These are phyloP conservation scores for Tulasnella sp. DNA, from an alignment of 768 basidiomycete genomes.

Conservation along the genomic window DNA sequence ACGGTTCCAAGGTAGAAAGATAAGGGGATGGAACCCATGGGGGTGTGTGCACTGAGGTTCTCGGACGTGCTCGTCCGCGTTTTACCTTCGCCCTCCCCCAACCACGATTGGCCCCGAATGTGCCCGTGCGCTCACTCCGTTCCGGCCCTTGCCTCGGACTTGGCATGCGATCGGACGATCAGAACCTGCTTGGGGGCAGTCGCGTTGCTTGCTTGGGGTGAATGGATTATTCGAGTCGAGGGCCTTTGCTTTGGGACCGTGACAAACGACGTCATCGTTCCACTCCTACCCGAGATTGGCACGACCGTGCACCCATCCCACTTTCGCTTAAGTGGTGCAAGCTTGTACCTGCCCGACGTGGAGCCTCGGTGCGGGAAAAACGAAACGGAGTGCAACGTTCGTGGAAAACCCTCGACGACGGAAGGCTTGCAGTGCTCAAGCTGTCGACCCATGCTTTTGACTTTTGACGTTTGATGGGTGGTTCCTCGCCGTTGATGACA, in stretches of 20 bases:
- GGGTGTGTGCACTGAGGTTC: background rate
- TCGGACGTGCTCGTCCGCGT: slow-evolving; percentile 7
- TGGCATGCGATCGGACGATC: background rate
- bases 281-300: background rate
- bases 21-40: background rate
- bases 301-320: background rate
- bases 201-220: too few species aligned
- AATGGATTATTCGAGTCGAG: too few species aligned
- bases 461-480: background rate
- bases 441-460: background rate
- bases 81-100: background rate
- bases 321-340: background rate
- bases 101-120: background rate
- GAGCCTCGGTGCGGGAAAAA: background rate
- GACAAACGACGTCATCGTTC: background rate
- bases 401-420: background rate
- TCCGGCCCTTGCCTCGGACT: background rate
- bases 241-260: background rate
- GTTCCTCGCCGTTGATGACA: background rate
- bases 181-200: too few species aligned
- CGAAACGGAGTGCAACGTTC: background rate
- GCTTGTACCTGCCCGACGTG: background rate
- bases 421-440: background rate
- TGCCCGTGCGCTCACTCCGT: background rate
- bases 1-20: background rate